Evolutionary conservation across 345 rosid genomes (phyloP).

Genomic region (Eucalyptus melliodora): DNA sequence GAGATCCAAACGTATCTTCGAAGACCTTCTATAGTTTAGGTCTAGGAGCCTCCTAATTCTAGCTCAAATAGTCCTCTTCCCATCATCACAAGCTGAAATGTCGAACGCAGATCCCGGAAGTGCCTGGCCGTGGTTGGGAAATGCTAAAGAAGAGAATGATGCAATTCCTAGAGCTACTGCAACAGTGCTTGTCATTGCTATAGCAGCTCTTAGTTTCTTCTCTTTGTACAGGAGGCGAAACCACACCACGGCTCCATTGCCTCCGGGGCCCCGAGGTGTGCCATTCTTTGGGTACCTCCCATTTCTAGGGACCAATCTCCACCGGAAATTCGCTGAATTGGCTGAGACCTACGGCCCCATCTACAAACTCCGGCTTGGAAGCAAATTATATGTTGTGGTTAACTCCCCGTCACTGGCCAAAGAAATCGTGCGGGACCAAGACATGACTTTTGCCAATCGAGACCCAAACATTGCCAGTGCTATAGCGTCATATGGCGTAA

Average conservation of each 20-base stretch:
- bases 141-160: neutral
- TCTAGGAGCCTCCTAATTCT: no score
- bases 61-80: no score
- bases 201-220: neutral
- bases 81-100: neutral
- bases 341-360: conserved; percentile 14
- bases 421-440: no score
- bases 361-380: conserved; percentile 21
- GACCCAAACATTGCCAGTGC: no score
- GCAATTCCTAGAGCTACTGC: neutral
- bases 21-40: no score
- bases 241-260: neutral
- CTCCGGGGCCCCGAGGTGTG: conserved; percentile 19
- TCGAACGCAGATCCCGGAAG: neutral
- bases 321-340: conserved; percentile 7
- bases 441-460: no score
- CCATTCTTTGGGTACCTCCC: conserved; percentile 37
- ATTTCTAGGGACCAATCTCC: conserved; percentile 11
- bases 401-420: no score
- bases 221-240: neutral
- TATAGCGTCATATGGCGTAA: no score
- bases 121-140: neutral
- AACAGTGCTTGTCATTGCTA: neutral
- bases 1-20: no score
- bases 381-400: neutral